Evolutionary conservation across 352 stramenopile genomes (phyloP).

Genomic region (Phytophthora tubulina): DNA sequence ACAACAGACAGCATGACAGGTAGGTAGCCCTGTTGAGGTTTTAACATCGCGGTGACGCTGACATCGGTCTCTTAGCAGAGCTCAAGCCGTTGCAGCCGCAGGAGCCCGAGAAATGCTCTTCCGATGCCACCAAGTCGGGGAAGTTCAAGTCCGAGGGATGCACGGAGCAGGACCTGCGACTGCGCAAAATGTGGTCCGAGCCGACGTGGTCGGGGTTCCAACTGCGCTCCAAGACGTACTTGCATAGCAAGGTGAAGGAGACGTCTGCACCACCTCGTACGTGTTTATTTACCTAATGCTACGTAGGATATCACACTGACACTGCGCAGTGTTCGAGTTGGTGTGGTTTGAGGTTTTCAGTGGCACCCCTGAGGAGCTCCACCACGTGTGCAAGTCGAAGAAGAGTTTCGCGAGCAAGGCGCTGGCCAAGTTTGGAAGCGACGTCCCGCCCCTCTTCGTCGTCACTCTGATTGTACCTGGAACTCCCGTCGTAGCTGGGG

Average conservation of each 20-base stretch:
- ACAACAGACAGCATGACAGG: constrained; percentile 27
- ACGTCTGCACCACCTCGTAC: constrained; percentile 70
- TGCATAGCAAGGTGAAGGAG: constrained; percentile 72
- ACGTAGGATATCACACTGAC: background rate
- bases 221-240: constrained; percentile 78
- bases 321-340: constrained; percentile 74
- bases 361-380: constrained; percentile 69
- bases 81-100: constrained; percentile 34
- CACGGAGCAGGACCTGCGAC: constrained; percentile 47
- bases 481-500: constrained; percentile 66
- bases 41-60: background rate
- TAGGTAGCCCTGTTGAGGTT: background rate
- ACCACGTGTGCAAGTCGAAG: constrained; percentile 71
- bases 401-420: constrained; percentile 79
- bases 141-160: constrained; percentile 53
- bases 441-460: constrained; percentile 78
- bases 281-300: constrained; percentile 10
- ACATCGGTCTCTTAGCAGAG: constrained; percentile 17
- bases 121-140: constrained; percentile 57
- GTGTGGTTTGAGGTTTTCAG: constrained; percentile 88
- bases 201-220: constrained; percentile 70
- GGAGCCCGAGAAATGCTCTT: constrained; percentile 45
- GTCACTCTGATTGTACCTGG: constrained; percentile 82
- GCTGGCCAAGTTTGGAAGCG: constrained; percentile 67
- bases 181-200: constrained; percentile 82